Evolutionary conservation across 2,329 filamentous ascomycete species (phyloP), one percentile per base, ranked within the genome.

Genomic region (Fusarium concolor): DNA sequence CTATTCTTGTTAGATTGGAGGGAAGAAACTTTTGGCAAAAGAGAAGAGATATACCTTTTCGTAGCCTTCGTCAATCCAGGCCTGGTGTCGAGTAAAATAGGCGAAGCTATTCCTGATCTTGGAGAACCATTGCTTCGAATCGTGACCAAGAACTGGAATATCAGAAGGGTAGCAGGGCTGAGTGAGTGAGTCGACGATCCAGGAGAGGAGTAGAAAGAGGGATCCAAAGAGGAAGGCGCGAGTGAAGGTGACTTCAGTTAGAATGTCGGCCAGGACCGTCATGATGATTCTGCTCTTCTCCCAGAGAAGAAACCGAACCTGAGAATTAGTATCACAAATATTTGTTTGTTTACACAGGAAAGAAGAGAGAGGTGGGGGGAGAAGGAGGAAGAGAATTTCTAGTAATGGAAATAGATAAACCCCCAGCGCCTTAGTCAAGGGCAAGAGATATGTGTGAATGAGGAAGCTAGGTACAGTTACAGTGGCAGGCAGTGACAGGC

Each of bases 11-110:
- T 45, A 62, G 49, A 20, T 26, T 26, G 26, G 26, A 26, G 26
- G 22, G 15, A 11, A 8, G 12, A 10, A 17, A 15, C 8, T 20
- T 10, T 20, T 24, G 15, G 18, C 14, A 10, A 1, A 17, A 9
- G 12, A 15, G 9, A 38, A 29, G n/a, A 15, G 38, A 51, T 3
- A 33, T 53, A 79, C 81, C 75, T 82, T 81, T 20, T 76, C 68
- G 51, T 84, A 83, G 20, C 82, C 82, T 57, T 83, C 75, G 11
- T 74, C 74, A 2, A 82, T 76, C 82, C 82, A 84, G 8, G 66
- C 51, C 26, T 77, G 76, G 53, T 79, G 81, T 49, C 77, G 73
- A 2, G 76, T 70, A 31, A 82, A 71, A 46, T 81, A 83, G 49
- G 73, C 75, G 45, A 79, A 44, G 70, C 79, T 80, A 59, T 84